A percentile compares a stretch with the other conserved stretches of the same genome.
Conservation (phyloP, 1,284 basidiomycete genomes). For the Austroboletus rostrupii region DNA sequence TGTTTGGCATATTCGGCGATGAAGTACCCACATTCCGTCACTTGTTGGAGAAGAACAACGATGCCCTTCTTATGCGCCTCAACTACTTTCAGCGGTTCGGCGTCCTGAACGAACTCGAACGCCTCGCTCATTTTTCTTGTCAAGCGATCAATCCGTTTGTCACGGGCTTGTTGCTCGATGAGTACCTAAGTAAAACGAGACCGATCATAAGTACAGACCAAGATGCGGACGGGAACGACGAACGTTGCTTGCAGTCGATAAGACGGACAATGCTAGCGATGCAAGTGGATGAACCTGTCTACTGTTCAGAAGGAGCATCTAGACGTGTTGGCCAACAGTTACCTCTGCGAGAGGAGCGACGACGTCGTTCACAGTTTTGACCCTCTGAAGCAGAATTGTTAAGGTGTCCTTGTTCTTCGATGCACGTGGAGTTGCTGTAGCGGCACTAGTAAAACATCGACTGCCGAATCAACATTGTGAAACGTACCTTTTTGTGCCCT, state of each 20-base stretch:
- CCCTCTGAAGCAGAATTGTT: background rate
- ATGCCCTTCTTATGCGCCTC: background rate
- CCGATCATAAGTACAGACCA: too few relatives aligned
- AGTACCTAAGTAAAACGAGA: background rate
- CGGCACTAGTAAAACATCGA: too few relatives aligned
- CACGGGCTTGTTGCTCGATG: background rate
- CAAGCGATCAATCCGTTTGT: background rate
- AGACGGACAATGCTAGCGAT: background rate
- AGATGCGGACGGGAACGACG: background rate
- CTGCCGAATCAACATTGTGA: too few relatives aligned
- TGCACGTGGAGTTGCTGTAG: too few relatives aligned
- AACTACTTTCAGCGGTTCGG: background rate
- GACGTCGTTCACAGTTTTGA: background rate
- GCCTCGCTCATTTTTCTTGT: background rate
- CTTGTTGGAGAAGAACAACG: background rate
- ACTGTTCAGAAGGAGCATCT: background rate
- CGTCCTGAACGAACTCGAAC: background rate
- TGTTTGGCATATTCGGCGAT: background rate
- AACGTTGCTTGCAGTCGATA: background rate
- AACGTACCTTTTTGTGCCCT: too few relatives aligned
- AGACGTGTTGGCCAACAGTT: background rate
- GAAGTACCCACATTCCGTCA: background rate
- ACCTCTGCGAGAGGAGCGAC: background rate
- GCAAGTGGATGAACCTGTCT: background rate
- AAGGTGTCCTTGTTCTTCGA: too few relatives aligned